These are phyloP conservation scores for Phytophthora sp. DNA, from an alignment of 352 stramenopile genomes.

Conservation along the genomic window DNA sequence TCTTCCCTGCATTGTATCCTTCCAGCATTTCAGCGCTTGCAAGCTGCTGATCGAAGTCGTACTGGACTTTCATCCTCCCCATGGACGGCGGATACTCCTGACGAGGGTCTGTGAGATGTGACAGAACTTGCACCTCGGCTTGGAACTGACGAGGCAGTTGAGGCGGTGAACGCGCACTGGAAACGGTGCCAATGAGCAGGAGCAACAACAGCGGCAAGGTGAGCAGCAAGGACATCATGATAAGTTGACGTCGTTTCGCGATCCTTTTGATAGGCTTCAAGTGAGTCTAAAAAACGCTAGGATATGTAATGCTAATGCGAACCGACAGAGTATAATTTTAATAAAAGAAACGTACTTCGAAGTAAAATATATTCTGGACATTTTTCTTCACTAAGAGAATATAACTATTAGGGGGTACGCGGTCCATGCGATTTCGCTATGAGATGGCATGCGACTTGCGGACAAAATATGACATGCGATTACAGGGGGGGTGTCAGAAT, in stretches of 20 bases:
- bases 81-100: conserved; percentile 64
- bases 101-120: conserved; percentile 64
- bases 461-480: too few relatives aligned
- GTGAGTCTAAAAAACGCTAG: too few relatives aligned
- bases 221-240: neutral
- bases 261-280: conserved; percentile 33
- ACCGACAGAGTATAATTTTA: conserved; percentile 12
- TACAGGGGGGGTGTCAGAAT: too few relatives aligned
- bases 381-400: conserved; percentile 12
- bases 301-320: too few relatives aligned
- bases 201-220: conserved; percentile 17
- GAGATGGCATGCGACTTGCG: too few relatives aligned
- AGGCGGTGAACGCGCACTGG: conserved; percentile 19
- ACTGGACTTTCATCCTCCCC: conserved; percentile 61
- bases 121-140: conserved; percentile 59
- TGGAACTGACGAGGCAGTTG: conserved; percentile 65
- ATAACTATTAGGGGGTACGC: too few relatives aligned
- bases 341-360: conserved; percentile 21
- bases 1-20: conserved; percentile 75
- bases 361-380: too few relatives aligned
- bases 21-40: conserved; percentile 63
- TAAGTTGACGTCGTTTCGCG: conserved; percentile 27
- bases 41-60: conserved; percentile 67
- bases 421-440: too few relatives aligned
- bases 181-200: conserved; percentile 2